Evolutionary conservation across 331 rosid species (phyloP).

Genomic region (Spiraea crenata): DNA sequence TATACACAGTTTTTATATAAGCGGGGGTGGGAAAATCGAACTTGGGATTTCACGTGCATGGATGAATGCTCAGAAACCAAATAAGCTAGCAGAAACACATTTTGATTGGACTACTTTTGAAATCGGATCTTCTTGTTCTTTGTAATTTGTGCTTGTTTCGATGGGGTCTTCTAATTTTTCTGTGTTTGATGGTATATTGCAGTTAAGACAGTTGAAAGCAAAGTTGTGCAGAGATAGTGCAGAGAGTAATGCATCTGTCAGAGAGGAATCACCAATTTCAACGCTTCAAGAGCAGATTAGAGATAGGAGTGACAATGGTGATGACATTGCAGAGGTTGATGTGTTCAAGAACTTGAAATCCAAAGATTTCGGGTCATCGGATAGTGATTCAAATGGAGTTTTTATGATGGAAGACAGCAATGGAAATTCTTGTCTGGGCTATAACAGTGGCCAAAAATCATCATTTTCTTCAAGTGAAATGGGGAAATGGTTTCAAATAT

Average conservation of each 20-base stretch:
- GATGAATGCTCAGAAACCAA: too few species aligned
- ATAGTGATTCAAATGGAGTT: conserved; percentile 45
- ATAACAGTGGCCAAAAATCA: conserved; percentile 32
- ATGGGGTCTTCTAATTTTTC: not conserved
- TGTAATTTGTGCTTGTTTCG: not conserved
- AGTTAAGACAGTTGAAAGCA: conserved; percentile 54
- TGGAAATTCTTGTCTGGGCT: conserved; percentile 29
- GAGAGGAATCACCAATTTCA: conserved; percentile 47
- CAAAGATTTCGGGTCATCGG: conserved; percentile 37
- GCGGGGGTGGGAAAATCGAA: too few species aligned
- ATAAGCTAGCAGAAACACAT: not conserved
- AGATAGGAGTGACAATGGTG: conserved; percentile 17
- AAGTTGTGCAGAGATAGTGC: conserved; percentile 30
- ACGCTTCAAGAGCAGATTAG: conserved; percentile 14
- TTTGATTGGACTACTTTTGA: not conserved
- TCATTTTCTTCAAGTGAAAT: conserved; percentile 27
- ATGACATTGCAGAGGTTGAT: conserved; percentile 11
- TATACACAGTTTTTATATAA: too few species aligned
- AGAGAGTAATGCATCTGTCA: conserved; percentile 37
- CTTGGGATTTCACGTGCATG: too few species aligned
- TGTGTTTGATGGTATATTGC: conserved; percentile 18
- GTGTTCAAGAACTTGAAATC: conserved; percentile 9
- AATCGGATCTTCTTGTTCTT: not conserved
- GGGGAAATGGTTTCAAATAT: conserved; percentile 30
- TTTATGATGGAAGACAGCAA: conserved; percentile 35